Base-by-base conservation (phyloP, 768 basidiomycete species). In the Phlebiopsis flavidoalba region DNA sequence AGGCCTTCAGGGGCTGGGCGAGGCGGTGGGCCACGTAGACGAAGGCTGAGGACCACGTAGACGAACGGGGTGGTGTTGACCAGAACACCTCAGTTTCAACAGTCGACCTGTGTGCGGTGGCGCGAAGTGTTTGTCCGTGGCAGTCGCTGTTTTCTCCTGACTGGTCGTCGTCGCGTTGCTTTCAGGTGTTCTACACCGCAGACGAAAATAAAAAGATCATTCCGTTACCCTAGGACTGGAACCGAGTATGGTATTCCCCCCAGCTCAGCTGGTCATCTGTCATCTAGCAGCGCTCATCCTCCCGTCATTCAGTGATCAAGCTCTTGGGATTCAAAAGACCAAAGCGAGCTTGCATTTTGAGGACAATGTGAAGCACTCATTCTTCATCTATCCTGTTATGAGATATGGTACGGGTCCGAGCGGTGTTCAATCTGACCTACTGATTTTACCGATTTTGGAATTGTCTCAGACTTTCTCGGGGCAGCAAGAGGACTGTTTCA, bases 401-500 rank as follows among this genome's bases (percentile, higher is more conserved):
- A n/a, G 97, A 99, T 71, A 75, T 83, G 74, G 96, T 93, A 63
- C 58, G 81, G 43, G 31, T 43, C 37, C 37, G 24, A 55, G n/a
- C 6, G 22, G 10, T n/a, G 8, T 21, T 22, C 54, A 40, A 43
- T 26, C 22, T 14, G n/a, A 10, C 37, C 37, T 40, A 21, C n/a
- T 55, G 17, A 43, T 43, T 43, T n/a, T 43, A 10, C 40, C 40
- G 2, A 43, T 12, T 12, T 5, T 55, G 5, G 15, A 19, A 24
- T 3, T 11, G 15, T 12, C n/a, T 37, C n/a, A 91, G 87, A 72
- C 82, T 31, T 96, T 89, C 74, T 84, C 91, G 8, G n/a, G 97
- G 97, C 8, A 95, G 93, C 73, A 97, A 89, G 64, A 83, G 96
- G 45, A 92, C 95, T n/a, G n/a, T 0, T 98, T 98, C 72, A 86